A percentile compares a stretch with the other conserved stretches of the same genome.
Evolutionary conservation across 2,329 filamentous ascomycete genomes (phyloP).

Genomic region (Talaromyces sp.): DNA sequence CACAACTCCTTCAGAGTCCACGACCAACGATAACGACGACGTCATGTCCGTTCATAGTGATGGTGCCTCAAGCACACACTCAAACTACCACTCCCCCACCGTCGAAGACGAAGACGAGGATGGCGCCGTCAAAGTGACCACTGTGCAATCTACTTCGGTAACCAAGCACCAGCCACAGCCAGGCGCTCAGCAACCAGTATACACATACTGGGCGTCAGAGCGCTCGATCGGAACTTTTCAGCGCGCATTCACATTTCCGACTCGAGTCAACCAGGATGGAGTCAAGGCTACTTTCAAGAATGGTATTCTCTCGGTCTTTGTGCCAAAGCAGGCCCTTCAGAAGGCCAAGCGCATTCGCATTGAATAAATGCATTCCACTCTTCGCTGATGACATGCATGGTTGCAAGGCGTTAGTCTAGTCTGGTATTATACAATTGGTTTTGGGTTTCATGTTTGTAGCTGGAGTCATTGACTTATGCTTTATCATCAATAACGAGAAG

Average conservation of each 20-base stretch:
- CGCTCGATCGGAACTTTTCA: conserved; percentile 57
- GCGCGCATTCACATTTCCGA: conserved; percentile 55
- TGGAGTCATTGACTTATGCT: not conserved
- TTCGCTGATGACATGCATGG: conserved; percentile 5
- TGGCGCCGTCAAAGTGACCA: conserved; percentile 11
- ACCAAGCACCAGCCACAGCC: conserved; percentile 4
- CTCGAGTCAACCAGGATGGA: conserved; percentile 54
- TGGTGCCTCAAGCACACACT: conserved; percentile 21
- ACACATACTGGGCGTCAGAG: conserved; percentile 56
- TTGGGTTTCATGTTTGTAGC: not conserved
- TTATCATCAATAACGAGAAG: not conserved
- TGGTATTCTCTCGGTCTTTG: conserved; percentile 53
- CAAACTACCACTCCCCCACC: conserved; percentile 42
- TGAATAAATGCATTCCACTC: conserved; percentile 36
- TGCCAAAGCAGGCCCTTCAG: conserved; percentile 53
- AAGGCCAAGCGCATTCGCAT: conserved; percentile 53
- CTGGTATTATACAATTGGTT: not conserved
- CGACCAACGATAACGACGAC: not conserved
- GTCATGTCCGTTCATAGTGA: conserved; percentile 19
- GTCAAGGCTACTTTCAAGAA: conserved; percentile 59
- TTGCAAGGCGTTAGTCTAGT: conserved; percentile 5
- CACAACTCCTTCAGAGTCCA: conserved; percentile 16
- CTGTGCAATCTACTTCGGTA: conserved; percentile 1
- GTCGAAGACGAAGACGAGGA: conserved; percentile 52
- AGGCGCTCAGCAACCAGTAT: conserved; percentile 19